Evolutionary conservation across 2,329 filamentous ascomycete genomes (phyloP), one percentile per base, ranked within the genome.

Genomic region (Hymenoscyphus albidus): DNA sequence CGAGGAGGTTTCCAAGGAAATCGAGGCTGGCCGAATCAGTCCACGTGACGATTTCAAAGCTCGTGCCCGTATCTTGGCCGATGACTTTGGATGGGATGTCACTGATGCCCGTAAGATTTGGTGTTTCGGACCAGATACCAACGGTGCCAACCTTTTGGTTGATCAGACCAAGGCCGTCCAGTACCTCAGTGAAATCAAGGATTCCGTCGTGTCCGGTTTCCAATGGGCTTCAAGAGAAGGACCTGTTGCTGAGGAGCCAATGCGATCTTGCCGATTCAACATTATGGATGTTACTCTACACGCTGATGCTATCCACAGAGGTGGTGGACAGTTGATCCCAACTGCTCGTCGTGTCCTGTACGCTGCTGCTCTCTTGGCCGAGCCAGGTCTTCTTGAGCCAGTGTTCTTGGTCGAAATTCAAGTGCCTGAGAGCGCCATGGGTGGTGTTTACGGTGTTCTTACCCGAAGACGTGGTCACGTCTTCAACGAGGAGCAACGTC

Each of bases 111-210:
- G 96, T 84, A 99, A 99, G 92, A 99, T 99, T 81, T 99, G 95
- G 95, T 96, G 92, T 80, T 99, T 99, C 84, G 95, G 95, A 82
- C 95, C 95, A 76, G 95, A 99, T 82, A 96, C 93, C 80, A 95
- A 85, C 78, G 95, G 95, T 81, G 90, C 95, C 87, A 99, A 99
- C 89, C 84, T 99, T 87, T 85, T 99, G 75, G 89, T 99, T 78
- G 95, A 99, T 83, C 95, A 98, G 90, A 97, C 94, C 87, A 99
- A 98, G 92, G 95, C 95, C 75, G 95, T 99, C 73, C 95, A 99
- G 86, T 99, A 98, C 89, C 88, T 99, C 78, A 95, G 92, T 85
- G 95, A 99, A 91, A 99, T 99, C 89, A 99, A 99, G 91, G 95
- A 99, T 79, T 98, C 94, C 68, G 90, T 98, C 75, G 93, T 98